phyloP scores from a whole-genome alignment of 768 basidiomycete genomes.

The Suillus tomentosus region DNA sequence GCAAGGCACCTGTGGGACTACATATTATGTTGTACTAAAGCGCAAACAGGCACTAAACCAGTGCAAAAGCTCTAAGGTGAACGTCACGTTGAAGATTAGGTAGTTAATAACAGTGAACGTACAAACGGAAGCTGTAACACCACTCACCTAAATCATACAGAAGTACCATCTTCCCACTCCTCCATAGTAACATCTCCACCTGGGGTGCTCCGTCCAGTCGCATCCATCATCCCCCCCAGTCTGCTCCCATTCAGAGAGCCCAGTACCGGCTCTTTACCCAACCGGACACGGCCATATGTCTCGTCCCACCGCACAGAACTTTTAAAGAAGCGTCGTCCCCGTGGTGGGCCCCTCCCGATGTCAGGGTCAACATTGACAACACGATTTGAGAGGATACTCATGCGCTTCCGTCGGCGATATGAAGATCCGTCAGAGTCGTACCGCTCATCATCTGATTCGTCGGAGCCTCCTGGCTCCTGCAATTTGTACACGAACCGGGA shows the following conservation, averaged over 20 bases:
- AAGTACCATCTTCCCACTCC: slow-evolving; percentile 35
- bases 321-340: slow-evolving; percentile 59
- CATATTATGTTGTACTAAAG: not conserved
- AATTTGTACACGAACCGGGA: slow-evolving; percentile 63
- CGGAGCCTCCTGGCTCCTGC: slow-evolving; percentile 50
- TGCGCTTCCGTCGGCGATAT: slow-evolving; percentile 50
- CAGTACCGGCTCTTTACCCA: slow-evolving; percentile 26
- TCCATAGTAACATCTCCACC: slow-evolving; percentile 24
- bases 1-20: not conserved
- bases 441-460: slow-evolving; percentile 50
- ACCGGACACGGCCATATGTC: slow-evolving; percentile 23
- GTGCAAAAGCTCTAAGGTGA: not conserved
- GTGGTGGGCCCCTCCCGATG: slow-evolving; percentile 31
- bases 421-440: slow-evolving; percentile 54
- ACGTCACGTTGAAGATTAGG: not conserved
- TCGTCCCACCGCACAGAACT: slow-evolving; percentile 43
- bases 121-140: not conserved
- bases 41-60: not conserved
- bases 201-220: slow-evolving; percentile 22
- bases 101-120: not conserved
- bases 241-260: slow-evolving; percentile 21
- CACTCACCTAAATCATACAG: slow-evolving; percentile 19
- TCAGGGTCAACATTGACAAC: slow-evolving; percentile 52
- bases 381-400: slow-evolving; percentile 68
- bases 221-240: slow-evolving; percentile 29